phyloP scores from a whole-genome alignment of 139 green algal species.

The Trebouxia sp. region DNA sequence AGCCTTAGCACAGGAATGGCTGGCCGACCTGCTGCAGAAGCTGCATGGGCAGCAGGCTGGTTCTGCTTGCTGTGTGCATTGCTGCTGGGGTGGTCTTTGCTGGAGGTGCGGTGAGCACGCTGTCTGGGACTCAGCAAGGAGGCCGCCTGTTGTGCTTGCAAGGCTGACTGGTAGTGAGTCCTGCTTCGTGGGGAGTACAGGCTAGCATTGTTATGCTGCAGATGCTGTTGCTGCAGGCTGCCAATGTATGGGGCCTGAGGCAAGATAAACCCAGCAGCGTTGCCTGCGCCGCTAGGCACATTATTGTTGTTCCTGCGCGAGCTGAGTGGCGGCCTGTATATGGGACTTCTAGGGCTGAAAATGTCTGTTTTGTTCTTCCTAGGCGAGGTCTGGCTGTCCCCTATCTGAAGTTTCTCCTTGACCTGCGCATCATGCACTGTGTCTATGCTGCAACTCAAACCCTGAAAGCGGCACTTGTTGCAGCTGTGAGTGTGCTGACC shows the following conservation, averaged over 20 bases:
- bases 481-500: too few relatives aligned
- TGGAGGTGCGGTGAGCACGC: not conserved
- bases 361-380: conserved; percentile 9
- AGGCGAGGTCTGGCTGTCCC: not conserved
- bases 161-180: not conserved
- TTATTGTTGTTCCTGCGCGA: not conserved
- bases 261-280: not conserved
- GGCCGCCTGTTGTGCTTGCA: not conserved
- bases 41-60: conserved; percentile 1
- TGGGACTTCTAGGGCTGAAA: conserved; percentile 1
- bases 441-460: too few relatives aligned
- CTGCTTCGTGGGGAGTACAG: conserved; percentile 16
- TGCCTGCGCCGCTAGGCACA: not conserved
- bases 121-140: not conserved
- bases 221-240: conserved; percentile 17
- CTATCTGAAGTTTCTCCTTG: not conserved
- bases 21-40: conserved; percentile 15
- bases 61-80: not conserved
- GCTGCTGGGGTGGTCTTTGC: not conserved
- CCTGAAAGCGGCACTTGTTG: too few relatives aligned
- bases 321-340: not conserved
- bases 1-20: not conserved
- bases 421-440: too few relatives aligned
- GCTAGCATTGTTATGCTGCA: not conserved
- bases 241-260: not conserved